Conservation (phyloP, 1,284 basidiomycete species). For the Cutaneotrichosporon sp. region DNA sequence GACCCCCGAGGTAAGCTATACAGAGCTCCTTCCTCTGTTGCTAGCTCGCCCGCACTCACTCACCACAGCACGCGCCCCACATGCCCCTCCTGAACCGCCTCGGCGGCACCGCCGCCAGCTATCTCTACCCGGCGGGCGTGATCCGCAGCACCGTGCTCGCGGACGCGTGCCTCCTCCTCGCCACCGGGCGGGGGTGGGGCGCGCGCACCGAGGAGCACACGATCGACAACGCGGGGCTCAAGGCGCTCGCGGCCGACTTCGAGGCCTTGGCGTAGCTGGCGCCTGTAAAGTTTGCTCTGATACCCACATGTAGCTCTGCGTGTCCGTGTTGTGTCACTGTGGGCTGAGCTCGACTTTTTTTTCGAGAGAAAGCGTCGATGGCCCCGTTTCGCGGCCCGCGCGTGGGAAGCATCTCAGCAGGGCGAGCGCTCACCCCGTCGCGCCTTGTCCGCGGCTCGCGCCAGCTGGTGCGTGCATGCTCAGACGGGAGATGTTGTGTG, state of each 20-base stretch:
- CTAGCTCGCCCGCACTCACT: no score
- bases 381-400: background rate
- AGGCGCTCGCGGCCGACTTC: background rate
- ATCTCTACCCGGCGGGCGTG: slow-evolving; percentile 15
- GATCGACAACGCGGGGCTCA: background rate
- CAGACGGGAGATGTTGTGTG: no score
- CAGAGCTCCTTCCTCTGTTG: no score
- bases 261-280: no score
- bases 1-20: slow-evolving; percentile 31
- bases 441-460: no score
- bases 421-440: background rate
- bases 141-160: slow-evolving; percentile 24
- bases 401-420: background rate
- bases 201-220: background rate
- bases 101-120: slow-evolving; percentile 1
- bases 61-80: slow-evolving; percentile 13
- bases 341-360: background rate
- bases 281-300: no score
- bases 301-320: background rate
- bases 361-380: background rate
- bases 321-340: background rate
- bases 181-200: slow-evolving; percentile 33
- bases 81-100: slow-evolving; percentile 4
- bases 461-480: no score
- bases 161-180: slow-evolving; percentile 23